Base-by-base conservation (phyloP, 176 grass and related monocot genomes). In the Paspalum notatum region DNA sequence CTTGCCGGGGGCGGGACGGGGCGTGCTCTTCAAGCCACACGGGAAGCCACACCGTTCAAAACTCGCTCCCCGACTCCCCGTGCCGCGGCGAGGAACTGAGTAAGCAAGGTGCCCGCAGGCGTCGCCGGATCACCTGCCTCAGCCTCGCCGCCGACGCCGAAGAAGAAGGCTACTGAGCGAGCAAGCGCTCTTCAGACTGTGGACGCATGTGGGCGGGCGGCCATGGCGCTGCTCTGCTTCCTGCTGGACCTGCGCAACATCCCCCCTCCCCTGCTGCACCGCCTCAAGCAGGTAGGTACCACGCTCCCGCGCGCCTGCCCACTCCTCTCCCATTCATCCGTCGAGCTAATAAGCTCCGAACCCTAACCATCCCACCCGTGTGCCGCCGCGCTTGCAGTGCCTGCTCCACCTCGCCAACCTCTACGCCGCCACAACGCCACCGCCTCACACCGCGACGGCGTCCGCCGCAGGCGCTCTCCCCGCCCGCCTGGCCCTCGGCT, bases 221-320 rank as follows among this genome's bases (percentile, higher is more conserved):
- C 54, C 68, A 98, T 98, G 95, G 83, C 84, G 88, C 71, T 98
- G 79, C 88, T 98, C 61, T 98, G 95, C 88, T 98, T 98, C 84
- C 80, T 98, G 66, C 74, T 98, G 51, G 95, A 98, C 89, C 86
- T 95, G 47, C 87, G 95, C 66, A 89, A 90, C 81, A 93, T 98
- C 56, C 81, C 92, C 22, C 84, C 81, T 61, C 66, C 83, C 17
- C 61, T 93, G 78, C 95, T 98, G 64, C 61, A 70, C 65, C 64
- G 74, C 85, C 86, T 95, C 81, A 98, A 98, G 83, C 86, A 90
- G 95, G 95, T 91, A 68, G 32, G 18, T 18, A 38, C 48, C 20
- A 3, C 71, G 20, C 0, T 24, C 66, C 58, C 12, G 11, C 10
- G 52, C 72, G 13, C 55, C 53, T 9, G 9, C 53, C 18, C 18